phyloP scores from a whole-genome alignment of 768 basidiomycete genomes.

The Russula compacta region DNA sequence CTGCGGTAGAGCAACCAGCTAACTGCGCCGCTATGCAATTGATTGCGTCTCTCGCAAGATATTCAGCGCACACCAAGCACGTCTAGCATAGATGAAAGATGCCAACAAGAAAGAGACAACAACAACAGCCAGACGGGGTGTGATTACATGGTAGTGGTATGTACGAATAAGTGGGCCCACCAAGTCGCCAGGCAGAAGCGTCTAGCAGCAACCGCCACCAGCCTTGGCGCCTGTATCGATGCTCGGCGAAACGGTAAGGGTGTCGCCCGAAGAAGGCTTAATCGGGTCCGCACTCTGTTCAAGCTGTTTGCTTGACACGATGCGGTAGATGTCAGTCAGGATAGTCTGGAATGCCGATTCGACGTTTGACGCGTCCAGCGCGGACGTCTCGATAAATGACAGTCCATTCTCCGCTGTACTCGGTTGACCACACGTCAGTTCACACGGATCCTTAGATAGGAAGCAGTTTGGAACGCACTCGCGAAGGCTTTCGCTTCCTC shows the following conservation, averaged over 20 bases:
- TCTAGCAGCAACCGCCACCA: conserved; percentile 57
- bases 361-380: conserved; percentile 98
- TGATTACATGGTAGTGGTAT: conserved; percentile 17
- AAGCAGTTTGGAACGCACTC: conserved; percentile 41
- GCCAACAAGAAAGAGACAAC: background rate
- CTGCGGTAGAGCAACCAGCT: background rate
- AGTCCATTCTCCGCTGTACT: conserved; percentile 72
- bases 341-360: conserved; percentile 97
- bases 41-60: background rate
- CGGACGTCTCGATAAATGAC: conserved; percentile 97
- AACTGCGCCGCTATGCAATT: background rate
- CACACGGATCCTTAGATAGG: background rate
- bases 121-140: conserved; percentile 10
- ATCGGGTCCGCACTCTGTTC: conserved; percentile 73
- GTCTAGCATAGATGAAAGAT: conserved; percentile 1
- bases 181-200: background rate
- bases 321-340: conserved; percentile 93
- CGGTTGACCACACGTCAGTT: background rate
- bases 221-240: conserved; percentile 51
- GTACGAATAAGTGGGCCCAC: conserved; percentile 7
- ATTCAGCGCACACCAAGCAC: background rate
- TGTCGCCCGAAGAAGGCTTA: conserved; percentile 73
- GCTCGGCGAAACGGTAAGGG: conserved; percentile 76
- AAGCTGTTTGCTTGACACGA: conserved; percentile 91
- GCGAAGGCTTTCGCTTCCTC: conserved; percentile 94